Evolutionary conservation across 208 protist species (phyloP).

Genomic region (Trypanosoma brucei): DNA sequence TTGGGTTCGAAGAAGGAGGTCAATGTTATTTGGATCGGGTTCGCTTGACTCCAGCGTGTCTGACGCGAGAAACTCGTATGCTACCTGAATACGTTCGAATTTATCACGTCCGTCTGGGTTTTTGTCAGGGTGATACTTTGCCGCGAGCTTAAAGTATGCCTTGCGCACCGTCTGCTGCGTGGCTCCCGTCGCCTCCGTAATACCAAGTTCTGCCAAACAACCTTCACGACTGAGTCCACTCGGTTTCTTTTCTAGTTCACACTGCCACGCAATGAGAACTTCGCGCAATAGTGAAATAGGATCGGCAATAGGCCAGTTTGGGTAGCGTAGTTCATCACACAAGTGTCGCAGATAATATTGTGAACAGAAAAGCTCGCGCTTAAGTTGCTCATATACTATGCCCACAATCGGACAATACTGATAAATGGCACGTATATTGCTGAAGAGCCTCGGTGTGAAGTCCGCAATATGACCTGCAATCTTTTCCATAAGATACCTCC

Average conservation of each 20-base stretch:
- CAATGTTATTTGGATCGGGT: constrained; percentile 59
- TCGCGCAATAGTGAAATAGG: constrained; percentile 82
- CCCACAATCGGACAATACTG: constrained; percentile 91
- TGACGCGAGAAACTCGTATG: constrained; percentile 84
- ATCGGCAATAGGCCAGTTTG: constrained; percentile 91
- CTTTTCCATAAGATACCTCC: constrained; percentile 83
- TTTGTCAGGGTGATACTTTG: constrained; percentile 95
- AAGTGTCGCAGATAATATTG: constrained; percentile 94
- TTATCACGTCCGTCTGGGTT: constrained; percentile 91
- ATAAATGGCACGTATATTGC: constrained; percentile 86
- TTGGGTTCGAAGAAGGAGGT: constrained; percentile 84
- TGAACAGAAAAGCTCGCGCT: constrained; percentile 92
- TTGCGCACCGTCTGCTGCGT: constrained; percentile 75
- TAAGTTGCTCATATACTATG: constrained; percentile 83
- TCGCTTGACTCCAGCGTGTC: constrained; percentile 27
- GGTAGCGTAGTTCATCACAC: constrained; percentile 86
- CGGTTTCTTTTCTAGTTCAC: constrained; percentile 86
- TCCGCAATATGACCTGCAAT: constrained; percentile 90
- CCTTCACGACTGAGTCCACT: constrained; percentile 51
- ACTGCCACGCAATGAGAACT: constrained; percentile 77
- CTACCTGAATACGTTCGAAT: constrained; percentile 90
- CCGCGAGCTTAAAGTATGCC: constrained; percentile 91
- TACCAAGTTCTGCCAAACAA: constrained; percentile 70
- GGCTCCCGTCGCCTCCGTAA: constrained; percentile 30
- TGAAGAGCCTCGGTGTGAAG: constrained; percentile 89